A percentile compares a stretch with the other conserved stretches of the same genome.
phyloP scores from a whole-genome alignment of 176 grass and related monocot species.

The Paspalum vaginatum region DNA sequence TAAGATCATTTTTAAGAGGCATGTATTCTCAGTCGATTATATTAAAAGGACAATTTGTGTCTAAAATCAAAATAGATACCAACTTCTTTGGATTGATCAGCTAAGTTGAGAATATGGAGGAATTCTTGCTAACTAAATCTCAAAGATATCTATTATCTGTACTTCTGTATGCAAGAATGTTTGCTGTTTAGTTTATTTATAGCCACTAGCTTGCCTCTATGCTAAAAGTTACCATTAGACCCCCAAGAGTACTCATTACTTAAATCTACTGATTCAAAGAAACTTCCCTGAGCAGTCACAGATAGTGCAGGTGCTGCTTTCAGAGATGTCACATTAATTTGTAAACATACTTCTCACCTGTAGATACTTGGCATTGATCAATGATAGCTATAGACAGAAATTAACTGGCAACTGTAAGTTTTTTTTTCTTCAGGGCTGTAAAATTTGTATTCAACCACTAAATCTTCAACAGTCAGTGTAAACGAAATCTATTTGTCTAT shows the following conservation, averaged over 20 bases:
- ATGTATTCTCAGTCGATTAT: not conserved
- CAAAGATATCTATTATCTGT: not conserved
- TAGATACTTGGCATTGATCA: not conserved
- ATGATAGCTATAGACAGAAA: not conserved
- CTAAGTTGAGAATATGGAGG: not conserved
- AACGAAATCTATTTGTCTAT: not conserved
- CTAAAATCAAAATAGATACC: not conserved
- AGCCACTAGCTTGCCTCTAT: not conserved
- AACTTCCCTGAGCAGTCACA: not conserved
- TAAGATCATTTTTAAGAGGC: not conserved
- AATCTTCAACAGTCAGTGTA: not conserved
- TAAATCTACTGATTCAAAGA: too few relatives aligned
- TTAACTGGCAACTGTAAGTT: not conserved
- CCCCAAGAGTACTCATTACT: not conserved
- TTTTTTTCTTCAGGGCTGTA: not conserved
- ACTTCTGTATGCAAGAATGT: not conserved
- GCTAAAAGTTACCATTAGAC: constrained; percentile 1
- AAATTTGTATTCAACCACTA: not conserved
- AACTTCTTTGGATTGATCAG: not conserved
- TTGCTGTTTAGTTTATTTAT: not conserved
- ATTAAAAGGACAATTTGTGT: not conserved
- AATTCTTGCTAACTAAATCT: not conserved
- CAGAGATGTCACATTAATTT: not conserved
- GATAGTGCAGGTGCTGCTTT: not conserved
- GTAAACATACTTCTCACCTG: not conserved